Evolutionary conservation across 805 yeast genomes (phyloP), one percentile per base, ranked within the genome.

Genomic region (Cyberlindnera meyerae): DNA sequence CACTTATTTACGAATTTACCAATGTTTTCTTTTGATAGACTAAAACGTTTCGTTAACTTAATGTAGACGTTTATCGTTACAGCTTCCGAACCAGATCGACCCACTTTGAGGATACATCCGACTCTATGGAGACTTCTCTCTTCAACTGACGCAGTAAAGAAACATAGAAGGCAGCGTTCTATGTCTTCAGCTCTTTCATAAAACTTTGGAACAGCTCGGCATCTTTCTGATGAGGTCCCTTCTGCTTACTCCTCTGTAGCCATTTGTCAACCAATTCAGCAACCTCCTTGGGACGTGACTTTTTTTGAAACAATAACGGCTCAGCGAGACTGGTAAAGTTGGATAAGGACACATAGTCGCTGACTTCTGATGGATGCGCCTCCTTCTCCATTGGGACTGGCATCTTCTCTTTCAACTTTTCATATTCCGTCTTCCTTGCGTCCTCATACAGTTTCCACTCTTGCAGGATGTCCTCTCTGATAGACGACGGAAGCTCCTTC

Each of bases 191-290:
- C 11, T 45, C 47, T 6, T 42, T 33, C 25, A 71, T 36, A 45
- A 60, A 71, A 11, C 40, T 45, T 22, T 55, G 54, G 29, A 72
- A 66, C 16, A 64, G 38, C 11, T 43, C 46, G 2, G 66, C 44
- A 41, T 73, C 78, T 22, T 58, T 65, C 6, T 34, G 43, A 39
- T 62, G 65, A 3, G 76, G 76, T 0, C 68, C 67, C 15, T 45
- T 51, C 0, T 37, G 37, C 3, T 54, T 42, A 2, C 68, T 60
- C n/a, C 45, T 47, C 7, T 40, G 44, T 1, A 69, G 48, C 77
- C 77, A 71, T 3, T 45, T 33, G 7, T 46, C 47, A n/a, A 68
- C 31, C 20, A 62, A 31, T 7, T 42, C 17, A n/a, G 58, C 45
- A 6, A 71, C 55, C n/a, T 61, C 61, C n/a, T 51, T 56, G n/a